Evolutionary conservation across 225 moss, liverwort and hornwort species (phyloP), one percentile per base, ranked within the genome.

Genomic region (Lunularia cruciata): DNA sequence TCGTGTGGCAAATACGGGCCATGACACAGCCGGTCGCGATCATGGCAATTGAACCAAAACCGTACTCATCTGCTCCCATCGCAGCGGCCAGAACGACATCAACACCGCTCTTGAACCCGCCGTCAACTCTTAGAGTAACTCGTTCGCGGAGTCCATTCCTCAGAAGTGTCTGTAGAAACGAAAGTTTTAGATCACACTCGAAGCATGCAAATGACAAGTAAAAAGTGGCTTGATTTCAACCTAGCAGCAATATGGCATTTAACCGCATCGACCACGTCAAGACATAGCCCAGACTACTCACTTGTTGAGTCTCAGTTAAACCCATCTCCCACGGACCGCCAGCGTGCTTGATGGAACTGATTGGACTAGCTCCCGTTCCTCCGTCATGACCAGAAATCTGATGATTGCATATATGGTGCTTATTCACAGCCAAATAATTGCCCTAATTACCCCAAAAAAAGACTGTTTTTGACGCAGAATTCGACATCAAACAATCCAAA

Each of bases 241-340:
- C n/a, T n/a, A n/a, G n/a, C n/a, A n/a, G n/a, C n/a, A n/a, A n/a
- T n/a, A 43, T 43, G 12, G 54, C 27, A 27, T 3, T 30, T 30
- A 27, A 18, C 31, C 30, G 14, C 56, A 13, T 57, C 32, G 1
- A 32, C 18, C n/a, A n/a, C 6, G 20, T 10, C 12, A 18, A 4
- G 3, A 51, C 51, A 0, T 9, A 54, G 3, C 8, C 9, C 40
- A 19, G 26, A 57, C 14, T 45, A 65, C 60, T 62, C 45, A 95
- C 94, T 85, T 98, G 96, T 39, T 98, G 84, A 35, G 91, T 93
- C 77, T 98, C 98, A n/a, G 93, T 88, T 54, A 98, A 73, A 47
- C 98, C 98, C 82, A 98, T 65, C 78, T 98, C 98, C 98, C 98
- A 98, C 15, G 98, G 98, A 18, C 98, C 98, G 65, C 98, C 98